Evolutionary conservation across 495 filamentous ascomycete species (phyloP), one percentile per base, ranked within the genome.

Genomic region (Trichoderma asperelloides): DNA sequence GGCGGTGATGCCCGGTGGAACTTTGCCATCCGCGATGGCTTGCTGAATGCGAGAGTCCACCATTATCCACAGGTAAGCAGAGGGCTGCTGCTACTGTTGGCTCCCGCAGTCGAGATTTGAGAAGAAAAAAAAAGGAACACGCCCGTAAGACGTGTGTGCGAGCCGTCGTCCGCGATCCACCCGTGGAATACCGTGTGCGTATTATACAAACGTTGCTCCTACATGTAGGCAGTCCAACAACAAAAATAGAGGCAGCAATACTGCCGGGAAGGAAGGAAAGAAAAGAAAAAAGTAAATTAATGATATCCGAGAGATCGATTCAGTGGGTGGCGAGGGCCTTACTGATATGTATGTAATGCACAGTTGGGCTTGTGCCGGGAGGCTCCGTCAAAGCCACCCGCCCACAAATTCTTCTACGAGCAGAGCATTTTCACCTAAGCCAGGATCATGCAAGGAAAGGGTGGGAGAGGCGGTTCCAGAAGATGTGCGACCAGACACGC

Each of bases 1-100:
- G 12, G 76, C 69, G 7, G 74, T 75, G 47, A 81, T 55, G 30
- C 68, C 71, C 43, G 67, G 51, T 11, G 78, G 79, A 55, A 81
- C 74, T 28, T 69, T 57, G 62, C 70, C 70, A 12, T 45, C 67
- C 1, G 68, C 65, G 21, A 72, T 45, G 39, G 71, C 71, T 23
- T 64, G 62, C 33, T 45, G 33, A 12, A 64, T 45, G 33, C 33
- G 40, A 27, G 62, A 45, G 62, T 64, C 62, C n/a, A 45, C 33
- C 62, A 64, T 64, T 18, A 13, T 64, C 55, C 27, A 18, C 23
- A 60, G 23, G 27, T 30, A 25, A n/a, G n/a, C 55, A 30, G 23
- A 60, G 12, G 55, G 11, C 25, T 11, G 16, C 49, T 23, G 6
- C 6, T 23, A 21, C n/a, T 27, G 23, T 30, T 60, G 55, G 23